Conservation (phyloP, 2,329 filamentous ascomycete species). For the Xenosphaeropsis pyriputrescens region DNA sequence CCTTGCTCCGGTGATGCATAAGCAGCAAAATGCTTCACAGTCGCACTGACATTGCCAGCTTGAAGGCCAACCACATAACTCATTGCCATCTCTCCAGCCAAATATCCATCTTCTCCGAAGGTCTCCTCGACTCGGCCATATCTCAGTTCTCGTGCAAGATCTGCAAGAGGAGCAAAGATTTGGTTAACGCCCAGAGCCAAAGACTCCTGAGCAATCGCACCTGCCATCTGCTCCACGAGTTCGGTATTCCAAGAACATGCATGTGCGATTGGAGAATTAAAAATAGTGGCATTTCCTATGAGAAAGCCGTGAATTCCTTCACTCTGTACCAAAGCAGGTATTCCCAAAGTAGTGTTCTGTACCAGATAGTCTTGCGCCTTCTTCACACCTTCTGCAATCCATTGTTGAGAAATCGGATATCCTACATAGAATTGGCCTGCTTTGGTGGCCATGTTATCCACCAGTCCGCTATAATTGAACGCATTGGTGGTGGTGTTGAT, state of each 20-base stretch:
- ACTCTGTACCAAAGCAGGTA: slow-evolving; percentile 59
- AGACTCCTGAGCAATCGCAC: slow-evolving; percentile 49
- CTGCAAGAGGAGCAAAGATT: slow-evolving; percentile 55
- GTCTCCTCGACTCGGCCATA: slow-evolving; percentile 65
- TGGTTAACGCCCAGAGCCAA: slow-evolving; percentile 57
- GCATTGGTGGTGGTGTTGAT: slow-evolving; percentile 50
- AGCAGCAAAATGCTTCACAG: slow-evolving; percentile 63
- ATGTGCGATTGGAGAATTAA: slow-evolving; percentile 62
- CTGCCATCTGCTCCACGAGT: slow-evolving; percentile 51
- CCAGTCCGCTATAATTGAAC: slow-evolving; percentile 54
- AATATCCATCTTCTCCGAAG: slow-evolving; percentile 52
- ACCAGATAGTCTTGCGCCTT: slow-evolving; percentile 54
- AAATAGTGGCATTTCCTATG: slow-evolving; percentile 60
- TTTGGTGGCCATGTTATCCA: slow-evolving; percentile 39
- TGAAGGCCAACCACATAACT: slow-evolving; percentile 46
- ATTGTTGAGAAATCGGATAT: slow-evolving; percentile 47
- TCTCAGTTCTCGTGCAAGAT: slow-evolving; percentile 56
- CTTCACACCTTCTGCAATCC: slow-evolving; percentile 46
- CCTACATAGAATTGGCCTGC: slow-evolving; percentile 57
- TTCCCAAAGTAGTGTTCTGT: slow-evolving; percentile 51
- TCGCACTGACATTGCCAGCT: slow-evolving; percentile 49
- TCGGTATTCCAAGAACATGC: slow-evolving; percentile 56
- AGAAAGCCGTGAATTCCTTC: slow-evolving; percentile 64
- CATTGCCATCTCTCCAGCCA: slow-evolving; percentile 54
- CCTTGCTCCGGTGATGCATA: slow-evolving; percentile 59